These are phyloP conservation scores for Chaetomium strumarium DNA, from an alignment of 2,329 filamentous ascomycete genomes.

Conservation along the genomic window DNA sequence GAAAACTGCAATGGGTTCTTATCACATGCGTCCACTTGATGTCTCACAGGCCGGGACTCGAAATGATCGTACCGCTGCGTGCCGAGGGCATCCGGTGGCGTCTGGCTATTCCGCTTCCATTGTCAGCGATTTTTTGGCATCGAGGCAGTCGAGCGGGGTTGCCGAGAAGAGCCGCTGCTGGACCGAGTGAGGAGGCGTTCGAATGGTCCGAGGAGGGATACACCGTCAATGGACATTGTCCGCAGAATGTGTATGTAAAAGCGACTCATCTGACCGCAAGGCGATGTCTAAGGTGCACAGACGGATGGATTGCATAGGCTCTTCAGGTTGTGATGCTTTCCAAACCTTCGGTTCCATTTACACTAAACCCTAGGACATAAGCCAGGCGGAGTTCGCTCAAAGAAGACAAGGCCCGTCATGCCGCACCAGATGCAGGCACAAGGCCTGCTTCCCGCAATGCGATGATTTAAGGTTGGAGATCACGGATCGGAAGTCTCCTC, in stretches of 20 bases:
- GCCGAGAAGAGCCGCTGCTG: slow-evolving; percentile 10
- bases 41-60: no score
- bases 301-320: no score
- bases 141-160: background rate
- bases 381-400: background rate
- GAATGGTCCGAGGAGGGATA: background rate
- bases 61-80: no score
- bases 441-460: slow-evolving; percentile 4
- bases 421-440: slow-evolving; percentile 11
- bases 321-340: no score
- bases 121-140: no score
- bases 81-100: no score
- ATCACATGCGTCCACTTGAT: no score
- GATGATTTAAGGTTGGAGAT: slow-evolving; percentile 24
- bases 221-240: background rate
- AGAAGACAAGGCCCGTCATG: background rate
- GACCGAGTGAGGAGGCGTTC: background rate
- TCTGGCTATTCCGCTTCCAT: no score
- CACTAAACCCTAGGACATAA: background rate
- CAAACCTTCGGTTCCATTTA: no score
- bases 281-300: no score
- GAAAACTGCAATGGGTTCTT: no score
- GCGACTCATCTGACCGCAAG: no score
- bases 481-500: slow-evolving; percentile 16
- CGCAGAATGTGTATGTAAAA: background rate